Evolutionary conservation across 148 eudicot genomes (phyloP).

Genomic region (Salicornia ramosissima): DNA sequence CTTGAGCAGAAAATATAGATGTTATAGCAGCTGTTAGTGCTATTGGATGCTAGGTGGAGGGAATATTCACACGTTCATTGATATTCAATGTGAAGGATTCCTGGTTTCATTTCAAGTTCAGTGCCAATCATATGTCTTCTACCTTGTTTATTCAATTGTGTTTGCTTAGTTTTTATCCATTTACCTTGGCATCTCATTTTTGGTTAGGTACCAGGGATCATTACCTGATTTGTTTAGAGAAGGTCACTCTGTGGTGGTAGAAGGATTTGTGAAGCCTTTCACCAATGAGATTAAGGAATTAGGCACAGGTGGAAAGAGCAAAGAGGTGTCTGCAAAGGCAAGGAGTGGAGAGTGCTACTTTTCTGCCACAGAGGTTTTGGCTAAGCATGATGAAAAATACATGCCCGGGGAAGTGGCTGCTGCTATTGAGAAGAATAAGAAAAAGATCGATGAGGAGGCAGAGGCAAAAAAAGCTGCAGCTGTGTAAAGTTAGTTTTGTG

Average conservation of each 20-base stretch:
- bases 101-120: too few relatives aligned
- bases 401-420: slow-evolving; percentile 90
- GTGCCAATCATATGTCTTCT: too few relatives aligned
- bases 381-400: slow-evolving; percentile 97
- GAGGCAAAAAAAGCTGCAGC: slow-evolving; percentile 32
- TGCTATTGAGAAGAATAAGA: slow-evolving; percentile 86
- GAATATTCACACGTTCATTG: too few relatives aligned
- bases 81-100: too few relatives aligned
- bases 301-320: slow-evolving; percentile 25
- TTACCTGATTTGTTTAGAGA: slow-evolving; percentile 91
- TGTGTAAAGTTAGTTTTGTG: slow-evolving; percentile 23
- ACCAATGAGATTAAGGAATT: slow-evolving; percentile 45
- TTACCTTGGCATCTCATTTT: background rate
- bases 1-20: too few relatives aligned
- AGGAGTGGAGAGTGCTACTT: slow-evolving; percentile 69
- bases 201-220: slow-evolving; percentile 50
- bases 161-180: background rate
- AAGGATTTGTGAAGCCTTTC: slow-evolving; percentile 73
- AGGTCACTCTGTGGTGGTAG: slow-evolving; percentile 96
- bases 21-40: too few relatives aligned
- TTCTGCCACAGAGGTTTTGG: slow-evolving; percentile 78
- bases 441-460: slow-evolving; percentile 39
- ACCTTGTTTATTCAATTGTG: too few relatives aligned
- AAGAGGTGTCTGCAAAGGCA: slow-evolving; percentile 56
- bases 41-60: too few relatives aligned